Evolutionary conservation across 441 rosid species (phyloP).

Genomic region (Euphorbia schlechtendalii): DNA sequence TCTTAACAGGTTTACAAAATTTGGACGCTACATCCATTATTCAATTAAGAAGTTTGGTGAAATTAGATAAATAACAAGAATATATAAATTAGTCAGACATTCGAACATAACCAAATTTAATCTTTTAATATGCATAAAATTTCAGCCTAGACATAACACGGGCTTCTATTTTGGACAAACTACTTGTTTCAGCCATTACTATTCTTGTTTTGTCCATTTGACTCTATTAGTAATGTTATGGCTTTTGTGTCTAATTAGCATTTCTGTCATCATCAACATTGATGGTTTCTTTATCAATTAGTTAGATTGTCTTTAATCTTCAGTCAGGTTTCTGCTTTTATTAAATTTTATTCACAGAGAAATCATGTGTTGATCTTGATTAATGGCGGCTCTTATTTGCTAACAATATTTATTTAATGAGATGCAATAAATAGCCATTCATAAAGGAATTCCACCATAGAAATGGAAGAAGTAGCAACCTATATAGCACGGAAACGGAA

Average conservation of each 20-base stretch:
- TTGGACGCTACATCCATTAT: background rate
- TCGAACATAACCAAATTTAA: background rate
- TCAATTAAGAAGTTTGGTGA: background rate
- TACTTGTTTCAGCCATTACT: too few species aligned
- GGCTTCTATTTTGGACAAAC: slow-evolving; percentile 2
- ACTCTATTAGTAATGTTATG: too few species aligned
- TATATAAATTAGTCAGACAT: slow-evolving; percentile 7
- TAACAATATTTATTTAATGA: background rate
- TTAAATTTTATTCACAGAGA: slow-evolving; percentile 1
- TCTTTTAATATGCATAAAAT: background rate
- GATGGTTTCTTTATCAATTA: too few species aligned
- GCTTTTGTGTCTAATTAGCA: too few species aligned
- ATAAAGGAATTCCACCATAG: background rate
- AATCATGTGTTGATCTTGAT: background rate
- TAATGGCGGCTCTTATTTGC: slow-evolving; percentile 6
- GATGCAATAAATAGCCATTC: too few species aligned
- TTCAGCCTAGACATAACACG: background rate
- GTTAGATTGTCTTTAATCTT: too few species aligned
- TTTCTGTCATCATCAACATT: too few species aligned
- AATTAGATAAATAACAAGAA: background rate
- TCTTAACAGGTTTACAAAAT: slow-evolving; percentile 10
- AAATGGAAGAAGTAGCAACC: background rate
- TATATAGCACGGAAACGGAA: too few species aligned
- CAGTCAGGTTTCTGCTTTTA: background rate
- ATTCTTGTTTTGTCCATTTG: background rate